phyloP scores from a whole-genome alignment of 257 asterid species.

The Leonotis leonurus region DNA sequence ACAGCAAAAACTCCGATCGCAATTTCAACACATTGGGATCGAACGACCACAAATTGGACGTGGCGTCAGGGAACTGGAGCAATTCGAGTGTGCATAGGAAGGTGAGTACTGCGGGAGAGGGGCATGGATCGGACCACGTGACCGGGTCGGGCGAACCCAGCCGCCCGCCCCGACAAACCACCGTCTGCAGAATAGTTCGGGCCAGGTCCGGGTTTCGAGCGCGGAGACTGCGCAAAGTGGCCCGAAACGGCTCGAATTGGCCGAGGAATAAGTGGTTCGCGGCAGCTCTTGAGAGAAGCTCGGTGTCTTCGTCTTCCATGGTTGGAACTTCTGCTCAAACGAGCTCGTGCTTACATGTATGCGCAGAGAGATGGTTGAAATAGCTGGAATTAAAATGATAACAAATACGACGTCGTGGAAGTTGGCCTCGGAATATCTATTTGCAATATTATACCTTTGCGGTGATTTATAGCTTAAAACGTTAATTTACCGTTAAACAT shows the following conservation, averaged over 20 bases:
- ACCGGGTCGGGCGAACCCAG: constrained; percentile 51
- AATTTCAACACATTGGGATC: constrained; percentile 48
- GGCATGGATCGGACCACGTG: constrained; percentile 70
- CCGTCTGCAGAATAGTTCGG: constrained; percentile 62
- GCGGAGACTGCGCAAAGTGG: constrained; percentile 70
- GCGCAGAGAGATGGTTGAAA: constrained; percentile 7
- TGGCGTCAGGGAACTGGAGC: constrained; percentile 71
- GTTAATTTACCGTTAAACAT: too few species aligned
- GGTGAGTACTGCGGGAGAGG: constrained; percentile 69
- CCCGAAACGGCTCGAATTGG: constrained; percentile 94
- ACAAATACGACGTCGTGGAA: constrained; percentile 10
- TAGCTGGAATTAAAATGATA: neutral
- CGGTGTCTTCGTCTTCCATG: constrained; percentile 69
- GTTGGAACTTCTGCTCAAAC: constrained; percentile 11
- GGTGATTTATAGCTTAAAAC: too few species aligned
- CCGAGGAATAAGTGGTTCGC: constrained; percentile 79
- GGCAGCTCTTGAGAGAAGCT: constrained; percentile 53
- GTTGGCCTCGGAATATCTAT: too few species aligned
- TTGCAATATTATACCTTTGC: too few species aligned
- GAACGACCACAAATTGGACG: constrained; percentile 66
- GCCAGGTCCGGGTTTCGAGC: constrained; percentile 70
- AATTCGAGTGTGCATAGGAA: constrained; percentile 71
- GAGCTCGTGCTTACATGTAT: constrained; percentile 18
- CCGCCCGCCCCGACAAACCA: constrained; percentile 61
- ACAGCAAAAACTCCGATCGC: constrained; percentile 80